Base-by-base conservation (phyloP, 768 basidiomycete species). In the Exidia glandulosa region DNA sequence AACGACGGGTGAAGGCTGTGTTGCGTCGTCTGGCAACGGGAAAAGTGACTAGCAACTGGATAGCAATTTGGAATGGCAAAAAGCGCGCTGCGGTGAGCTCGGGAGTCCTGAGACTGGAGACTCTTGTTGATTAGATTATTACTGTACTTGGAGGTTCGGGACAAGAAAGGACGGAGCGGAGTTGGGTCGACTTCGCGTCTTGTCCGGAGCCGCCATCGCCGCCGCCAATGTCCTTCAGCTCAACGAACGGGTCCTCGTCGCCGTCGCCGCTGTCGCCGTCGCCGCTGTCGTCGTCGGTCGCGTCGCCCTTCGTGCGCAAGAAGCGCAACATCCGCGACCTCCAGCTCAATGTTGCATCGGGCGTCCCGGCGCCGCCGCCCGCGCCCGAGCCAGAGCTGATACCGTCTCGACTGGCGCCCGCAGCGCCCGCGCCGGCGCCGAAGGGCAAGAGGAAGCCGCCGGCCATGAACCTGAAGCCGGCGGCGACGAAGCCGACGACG, bases 301-400 rank as follows among this genome's bases (percentile, higher is more conserved):
- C 41, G 41, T 23, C 41, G 41, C 23, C 86, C 58, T 81, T 90
- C 63, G 65, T 68, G 34, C 87, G 90, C 73, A 90, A 91, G 80
- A 94, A 94, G 72, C 85, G 91, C 63, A 94, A 94, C 71, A 92
- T 91, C 81, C 93, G 91, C 74, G 84, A 81, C 37, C 81, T 94
- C 9, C 83, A 86, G 74, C 84, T 94, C 69, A 78, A 81, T 65
- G 83, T 86, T 60, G n/a, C n/a, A n/a, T n/a, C n/a, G n/a, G n/a
- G n/a, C 59, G 47, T 57, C 27, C 59, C 65, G 12, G 57, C 57
- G 61, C 57, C 63, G 29, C 60, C 62, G 6, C 32, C 61, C 2
- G 56, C 37, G 25, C 56, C 58, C 9, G 57, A 62, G 45, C 61
- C 59, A n/a, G 33, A 56, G 63, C 78, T 50, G 72, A 74, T 52